Evolutionary conservation across 495 filamentous ascomycete species (phyloP).

Genomic region (Penicillium ochrochloron): DNA sequence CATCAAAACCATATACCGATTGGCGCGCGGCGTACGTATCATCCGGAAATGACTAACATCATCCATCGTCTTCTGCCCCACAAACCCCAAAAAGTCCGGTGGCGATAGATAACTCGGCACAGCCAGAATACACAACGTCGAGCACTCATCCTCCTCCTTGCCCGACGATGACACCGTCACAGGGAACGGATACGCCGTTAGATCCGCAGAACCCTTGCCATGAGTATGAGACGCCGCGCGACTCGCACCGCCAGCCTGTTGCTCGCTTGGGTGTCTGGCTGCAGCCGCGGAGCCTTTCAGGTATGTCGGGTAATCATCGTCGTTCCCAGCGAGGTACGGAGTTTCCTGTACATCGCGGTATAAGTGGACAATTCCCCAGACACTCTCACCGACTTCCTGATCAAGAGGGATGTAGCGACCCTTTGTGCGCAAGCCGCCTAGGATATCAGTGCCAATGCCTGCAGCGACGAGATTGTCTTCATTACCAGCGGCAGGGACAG

Average conservation of each 20-base stretch:
- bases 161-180: conserved; percentile 24
- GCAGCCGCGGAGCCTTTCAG: conserved; percentile 50
- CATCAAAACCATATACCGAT: conserved; percentile 96
- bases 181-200: conserved; percentile 31
- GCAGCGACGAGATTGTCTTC: conserved; percentile 46
- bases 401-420: conserved; percentile 78
- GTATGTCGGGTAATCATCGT: conserved; percentile 47
- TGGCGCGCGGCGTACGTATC: conserved; percentile 85
- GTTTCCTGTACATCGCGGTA: conserved; percentile 86
- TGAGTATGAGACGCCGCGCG: conserved; percentile 5
- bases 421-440: conserved; percentile 68
- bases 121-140: conserved; percentile 91
- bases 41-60: conserved; percentile 94
- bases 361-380: conserved; percentile 92
- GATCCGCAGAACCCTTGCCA: conserved; percentile 9
- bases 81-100: conserved; percentile 88
- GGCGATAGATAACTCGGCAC: conserved; percentile 93
- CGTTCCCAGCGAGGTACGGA: conserved; percentile 42
- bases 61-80: conserved; percentile 86
- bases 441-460: conserved; percentile 55
- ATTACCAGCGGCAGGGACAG: background rate
- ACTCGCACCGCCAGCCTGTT: conserved; percentile 11
- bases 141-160: conserved; percentile 66
- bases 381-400: conserved; percentile 76
- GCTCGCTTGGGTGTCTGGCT: conserved; percentile 38